These are phyloP conservation scores for Cyathus striatus DNA, from an alignment of 768 basidiomycete genomes.

Conservation along the genomic window DNA sequence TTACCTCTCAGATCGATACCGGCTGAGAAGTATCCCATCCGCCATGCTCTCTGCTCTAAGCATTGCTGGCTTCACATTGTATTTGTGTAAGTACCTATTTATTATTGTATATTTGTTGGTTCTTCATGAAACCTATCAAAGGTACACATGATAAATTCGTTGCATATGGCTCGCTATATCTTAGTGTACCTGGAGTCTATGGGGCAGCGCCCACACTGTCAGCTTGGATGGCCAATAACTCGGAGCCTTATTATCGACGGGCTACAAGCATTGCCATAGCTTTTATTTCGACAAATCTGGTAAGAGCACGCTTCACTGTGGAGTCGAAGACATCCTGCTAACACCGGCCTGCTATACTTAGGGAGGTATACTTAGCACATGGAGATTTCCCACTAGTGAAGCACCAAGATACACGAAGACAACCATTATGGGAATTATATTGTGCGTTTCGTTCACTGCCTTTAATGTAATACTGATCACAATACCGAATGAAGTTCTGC, in stretches of 20 bases:
- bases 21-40: slow-evolving; percentile 18
- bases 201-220: slow-evolving; percentile 20
- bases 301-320: no score
- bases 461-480: no score
- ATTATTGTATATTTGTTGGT: neutral
- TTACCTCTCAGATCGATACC: slow-evolving; percentile 18
- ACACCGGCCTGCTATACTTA: no score
- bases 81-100: slow-evolving; percentile 16
- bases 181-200: slow-evolving; percentile 29
- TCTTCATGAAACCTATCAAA: no score
- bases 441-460: no score
- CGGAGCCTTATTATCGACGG: slow-evolving; percentile 29
- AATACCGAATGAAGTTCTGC: no score
- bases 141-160: slow-evolving; percentile 17
- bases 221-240: slow-evolving; percentile 34
- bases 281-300: neutral
- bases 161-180: slow-evolving; percentile 26
- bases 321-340: no score
- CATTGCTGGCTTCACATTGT: slow-evolving; percentile 26
- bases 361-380: no score
- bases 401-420: no score
- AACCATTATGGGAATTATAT: no score
- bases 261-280: slow-evolving; percentile 17
- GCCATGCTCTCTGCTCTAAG: slow-evolving; percentile 14
- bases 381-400: no score